Evolutionary conservation across 805 yeast genomes (phyloP).

Genomic region (Saturnispora saitoi): DNA sequence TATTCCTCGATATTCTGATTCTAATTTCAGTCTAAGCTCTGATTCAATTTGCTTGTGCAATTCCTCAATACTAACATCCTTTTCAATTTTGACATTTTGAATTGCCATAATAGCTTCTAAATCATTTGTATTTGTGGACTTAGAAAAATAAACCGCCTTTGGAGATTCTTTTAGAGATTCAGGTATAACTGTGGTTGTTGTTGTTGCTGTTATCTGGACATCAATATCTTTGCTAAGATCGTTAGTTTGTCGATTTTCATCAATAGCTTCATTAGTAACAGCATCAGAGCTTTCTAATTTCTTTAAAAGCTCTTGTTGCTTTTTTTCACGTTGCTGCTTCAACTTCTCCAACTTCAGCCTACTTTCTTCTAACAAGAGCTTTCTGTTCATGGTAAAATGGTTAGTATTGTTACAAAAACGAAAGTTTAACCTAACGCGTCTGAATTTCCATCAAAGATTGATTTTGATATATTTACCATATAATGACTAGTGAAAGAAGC

Average conservation of each 20-base stretch:
- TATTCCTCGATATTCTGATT: conserved; percentile 3
- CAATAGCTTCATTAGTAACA: not conserved
- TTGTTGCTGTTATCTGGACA: not conserved
- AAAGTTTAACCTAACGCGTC: not conserved
- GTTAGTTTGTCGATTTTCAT: not conserved
- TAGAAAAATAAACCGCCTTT: not conserved
- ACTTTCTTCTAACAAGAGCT: conserved; percentile 39
- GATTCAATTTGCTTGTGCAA: conserved; percentile 3
- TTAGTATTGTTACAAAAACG: not conserved
- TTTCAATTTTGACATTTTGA: conserved; percentile 1
- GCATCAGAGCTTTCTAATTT: not conserved
- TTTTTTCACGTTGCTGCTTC: conserved; percentile 19
- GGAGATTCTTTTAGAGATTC: not conserved
- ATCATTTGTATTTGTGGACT: conserved; percentile 9
- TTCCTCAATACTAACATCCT: conserved; percentile 11
- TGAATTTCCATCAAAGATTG: not conserved
- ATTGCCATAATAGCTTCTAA: not conserved
- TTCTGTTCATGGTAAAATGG: conserved; percentile 20
- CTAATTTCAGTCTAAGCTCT: not conserved
- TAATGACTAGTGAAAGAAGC: conserved; percentile 1
- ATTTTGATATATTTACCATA: not conserved
- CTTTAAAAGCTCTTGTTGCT: not conserved
- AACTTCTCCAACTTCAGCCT: conserved; percentile 42
- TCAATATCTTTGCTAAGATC: not conserved
- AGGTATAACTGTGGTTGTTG: not conserved